Evolutionary conservation across 1,284 basidiomycete genomes (phyloP).

Genomic region (Puccinia brachypodii): DNA sequence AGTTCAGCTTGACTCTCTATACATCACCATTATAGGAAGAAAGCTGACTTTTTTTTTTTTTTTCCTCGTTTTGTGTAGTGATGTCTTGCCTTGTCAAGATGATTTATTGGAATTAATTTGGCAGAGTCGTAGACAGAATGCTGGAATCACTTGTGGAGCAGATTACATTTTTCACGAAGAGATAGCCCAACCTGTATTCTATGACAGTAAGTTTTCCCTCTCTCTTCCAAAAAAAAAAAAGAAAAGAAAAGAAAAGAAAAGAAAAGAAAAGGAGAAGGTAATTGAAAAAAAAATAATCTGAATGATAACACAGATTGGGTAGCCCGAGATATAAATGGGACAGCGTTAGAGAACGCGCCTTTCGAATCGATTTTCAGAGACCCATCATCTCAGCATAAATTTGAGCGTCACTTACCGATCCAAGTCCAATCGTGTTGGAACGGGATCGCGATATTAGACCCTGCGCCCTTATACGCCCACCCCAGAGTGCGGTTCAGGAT

Average conservation of each 20-base stretch:
- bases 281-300: background rate
- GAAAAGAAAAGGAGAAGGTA: constrained; percentile 6
- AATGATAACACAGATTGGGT: constrained; percentile 67
- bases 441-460: constrained; percentile 87
- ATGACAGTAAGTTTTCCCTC: constrained; percentile 43
- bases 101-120: constrained; percentile 93
- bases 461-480: constrained; percentile 83
- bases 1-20: constrained; percentile 45
- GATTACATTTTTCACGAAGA: constrained; percentile 98
- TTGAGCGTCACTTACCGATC: constrained; percentile 83
- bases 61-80: constrained; percentile 61
- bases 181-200: constrained; percentile 63
- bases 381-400: constrained; percentile 69
- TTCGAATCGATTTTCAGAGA: constrained; percentile 91
- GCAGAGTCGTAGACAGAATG: constrained; percentile 85
- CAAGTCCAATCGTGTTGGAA: constrained; percentile 98
- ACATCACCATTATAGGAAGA: background rate
- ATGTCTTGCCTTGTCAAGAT: constrained; percentile 90
- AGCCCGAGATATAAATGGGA: constrained; percentile 92
- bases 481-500: constrained; percentile 88
- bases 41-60: background rate
- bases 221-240: background rate
- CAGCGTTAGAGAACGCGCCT: constrained; percentile 90
- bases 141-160: constrained; percentile 90
- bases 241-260: background rate